A percentile compares a stretch with the other conserved stretches of the same genome.
phyloP scores from a whole-genome alignment of 2,329 filamentous ascomycete genomes.

The Botrytis medusae region DNA sequence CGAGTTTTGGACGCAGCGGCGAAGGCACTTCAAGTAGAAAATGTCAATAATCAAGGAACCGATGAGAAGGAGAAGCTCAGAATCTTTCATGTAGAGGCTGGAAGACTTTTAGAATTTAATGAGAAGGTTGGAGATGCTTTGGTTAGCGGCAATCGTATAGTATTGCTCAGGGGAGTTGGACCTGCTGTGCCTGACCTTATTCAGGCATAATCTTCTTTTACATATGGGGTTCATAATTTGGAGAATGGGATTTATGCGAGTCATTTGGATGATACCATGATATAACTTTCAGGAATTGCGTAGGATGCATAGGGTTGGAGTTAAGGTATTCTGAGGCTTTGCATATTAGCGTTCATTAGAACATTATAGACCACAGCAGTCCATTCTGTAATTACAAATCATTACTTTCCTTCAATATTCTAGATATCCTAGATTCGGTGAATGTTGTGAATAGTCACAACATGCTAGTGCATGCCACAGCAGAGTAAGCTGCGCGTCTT shows the following conservation, averaged over 20 bases:
- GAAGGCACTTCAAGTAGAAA: conserved; percentile 73
- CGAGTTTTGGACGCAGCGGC: conserved; percentile 77
- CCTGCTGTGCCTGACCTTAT: conserved; percentile 72
- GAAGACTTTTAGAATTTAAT: conserved; percentile 79
- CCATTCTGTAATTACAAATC: neutral
- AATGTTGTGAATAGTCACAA: neutral
- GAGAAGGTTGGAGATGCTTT: conserved; percentile 77
- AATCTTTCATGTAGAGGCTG: conserved; percentile 91
- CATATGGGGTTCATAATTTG: conserved; percentile 9
- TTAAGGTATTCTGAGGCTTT: neutral
- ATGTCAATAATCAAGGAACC: conserved; percentile 76
- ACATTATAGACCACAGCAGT: neutral
- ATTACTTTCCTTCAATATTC: neutral
- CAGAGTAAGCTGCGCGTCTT: neutral
- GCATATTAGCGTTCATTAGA: neutral
- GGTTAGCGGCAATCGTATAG: conserved; percentile 83
- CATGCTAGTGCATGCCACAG: neutral
- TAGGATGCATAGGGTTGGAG: conserved; percentile 12
- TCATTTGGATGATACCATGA: conserved; percentile 21
- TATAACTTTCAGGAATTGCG: conserved; percentile 4
- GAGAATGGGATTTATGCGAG: neutral
- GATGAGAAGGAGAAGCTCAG: conserved; percentile 78
- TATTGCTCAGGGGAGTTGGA: conserved; percentile 81
- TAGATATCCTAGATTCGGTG: neutral
- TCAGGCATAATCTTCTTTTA: conserved; percentile 40